phyloP scores from a whole-genome alignment of 768 basidiomycete genomes.

The Dioszegia hungarica region DNA sequence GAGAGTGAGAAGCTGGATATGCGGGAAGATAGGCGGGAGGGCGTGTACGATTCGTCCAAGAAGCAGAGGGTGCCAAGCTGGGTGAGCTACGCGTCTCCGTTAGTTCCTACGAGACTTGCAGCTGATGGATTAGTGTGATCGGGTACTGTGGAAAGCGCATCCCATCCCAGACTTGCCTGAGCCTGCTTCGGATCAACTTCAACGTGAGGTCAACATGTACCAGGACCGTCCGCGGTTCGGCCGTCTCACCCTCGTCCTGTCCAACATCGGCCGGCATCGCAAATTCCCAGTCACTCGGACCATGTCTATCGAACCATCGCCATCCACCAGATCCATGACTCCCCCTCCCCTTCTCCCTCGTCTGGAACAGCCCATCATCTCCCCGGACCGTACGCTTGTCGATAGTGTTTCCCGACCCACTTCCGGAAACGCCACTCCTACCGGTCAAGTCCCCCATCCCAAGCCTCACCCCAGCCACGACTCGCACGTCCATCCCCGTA shows the following conservation, averaged over 20 bases:
- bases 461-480: neutral
- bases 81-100: slow-evolving; percentile 26
- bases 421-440: neutral
- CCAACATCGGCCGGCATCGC: slow-evolving; percentile 26
- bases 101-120: neutral
- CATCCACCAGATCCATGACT: slow-evolving; percentile 15
- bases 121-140: slow-evolving; percentile 38
- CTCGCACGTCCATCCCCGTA: neutral
- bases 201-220: neutral
- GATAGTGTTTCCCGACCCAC: neutral
- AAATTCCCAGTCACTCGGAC: slow-evolving; percentile 18
- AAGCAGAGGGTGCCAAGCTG: slow-evolving; percentile 49
- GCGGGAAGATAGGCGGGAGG: slow-evolving; percentile 37
- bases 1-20: slow-evolving; percentile 18
- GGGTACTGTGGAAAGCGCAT: slow-evolving; percentile 47
- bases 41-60: slow-evolving; percentile 47
- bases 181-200: neutral
- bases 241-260: slow-evolving; percentile 23
- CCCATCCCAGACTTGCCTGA: slow-evolving; percentile 28
- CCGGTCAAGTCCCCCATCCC: neutral
- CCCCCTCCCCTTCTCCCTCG: neutral
- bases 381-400: neutral
- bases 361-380: slow-evolving; percentile 3
- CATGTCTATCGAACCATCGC: slow-evolving; percentile 24
- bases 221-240: slow-evolving; percentile 13